phyloP scores from a whole-genome alignment of 176 grass and related monocot species.

The Bolboschoenus planiculmis region DNA sequence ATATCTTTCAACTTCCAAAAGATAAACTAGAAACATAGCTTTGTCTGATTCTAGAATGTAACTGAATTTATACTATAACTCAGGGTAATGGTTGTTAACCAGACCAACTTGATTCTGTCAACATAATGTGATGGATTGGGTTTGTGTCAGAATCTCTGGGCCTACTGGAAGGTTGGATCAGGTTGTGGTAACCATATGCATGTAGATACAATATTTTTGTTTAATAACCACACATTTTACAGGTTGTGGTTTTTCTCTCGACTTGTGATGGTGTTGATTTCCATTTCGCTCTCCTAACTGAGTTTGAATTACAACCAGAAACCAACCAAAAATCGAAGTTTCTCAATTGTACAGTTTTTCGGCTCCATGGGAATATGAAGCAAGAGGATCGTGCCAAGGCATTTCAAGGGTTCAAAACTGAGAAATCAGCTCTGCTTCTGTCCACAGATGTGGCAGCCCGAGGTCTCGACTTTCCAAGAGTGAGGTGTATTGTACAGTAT shows the following conservation, averaged over 20 bases:
- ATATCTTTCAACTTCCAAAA: too few relatives aligned
- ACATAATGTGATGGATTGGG: neutral
- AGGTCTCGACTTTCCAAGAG: constrained; percentile 92
- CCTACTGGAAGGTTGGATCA: neutral
- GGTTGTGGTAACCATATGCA: neutral
- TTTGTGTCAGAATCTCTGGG: neutral
- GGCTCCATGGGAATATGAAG: constrained; percentile 88
- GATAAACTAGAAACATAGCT: neutral
- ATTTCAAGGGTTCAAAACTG: constrained; percentile 68
- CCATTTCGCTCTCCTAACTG: constrained; percentile 61
- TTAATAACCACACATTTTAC: constrained; percentile 23
- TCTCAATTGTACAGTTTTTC: constrained; percentile 59
- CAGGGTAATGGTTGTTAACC: neutral
- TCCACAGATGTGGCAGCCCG: constrained; percentile 85
- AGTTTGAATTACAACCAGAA: constrained; percentile 47
- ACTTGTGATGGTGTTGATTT: constrained; percentile 89
- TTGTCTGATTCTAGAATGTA: neutral
- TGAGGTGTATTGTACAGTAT: constrained; percentile 87
- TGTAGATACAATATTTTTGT: neutral
- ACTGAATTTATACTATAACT: neutral
- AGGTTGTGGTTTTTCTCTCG: constrained; percentile 92
- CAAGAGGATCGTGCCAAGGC: constrained; percentile 77
- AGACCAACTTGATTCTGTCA: neutral
- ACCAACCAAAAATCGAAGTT: constrained; percentile 45
- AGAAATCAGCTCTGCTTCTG: constrained; percentile 86